Evolutionary conservation across 2,329 filamentous ascomycete genomes (phyloP), one percentile per base, ranked within the genome.

Genomic region (Fusarium keratoplasticum): DNA sequence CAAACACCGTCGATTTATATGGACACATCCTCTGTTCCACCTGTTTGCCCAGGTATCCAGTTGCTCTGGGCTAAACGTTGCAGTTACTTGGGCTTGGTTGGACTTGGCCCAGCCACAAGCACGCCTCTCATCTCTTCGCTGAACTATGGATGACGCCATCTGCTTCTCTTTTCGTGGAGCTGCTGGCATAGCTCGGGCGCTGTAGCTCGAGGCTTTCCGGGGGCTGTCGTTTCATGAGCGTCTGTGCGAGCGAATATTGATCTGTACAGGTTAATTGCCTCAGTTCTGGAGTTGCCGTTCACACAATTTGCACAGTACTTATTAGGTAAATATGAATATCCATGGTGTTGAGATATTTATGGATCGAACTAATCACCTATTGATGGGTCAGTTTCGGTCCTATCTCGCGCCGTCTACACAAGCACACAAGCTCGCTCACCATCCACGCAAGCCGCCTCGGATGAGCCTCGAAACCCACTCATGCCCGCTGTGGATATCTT

Each of bases 161-260:
- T 27, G 63, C 55, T 60, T 44, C 61, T 63, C 47, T 47, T 38
- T 54, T 38, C 42, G 44, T 64, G 52, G 29, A 35, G 20, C n/a
- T 42, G 57, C 13, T 61, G 55, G 20, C 22, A 61, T 52, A 60
- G 47, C 31, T 64, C 63, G 52, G 69, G 29, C 36, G 47, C 64
- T 55, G 42, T 60, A 44, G 42, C 50, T 77, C 54, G 68, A 77
- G 67, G 70, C 66, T 76, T 76, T 73, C 76, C 71, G 61, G 27
- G 47, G 20, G 47, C 27, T 36, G 58, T 65, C 63, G 55, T 65
- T 66, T 44, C 42, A 64, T 55, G 42, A 38, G 35, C 27, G 52
- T 67, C 54, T 35, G 47, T 57, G 55, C 33, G 60, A 64, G 61
- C 9, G 57, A 33, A 27, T n/a, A 31, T 61, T 25, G 29, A 47